Base-by-base conservation (phyloP, 441 rosid species). In the Adansonia grandidieri region DNA sequence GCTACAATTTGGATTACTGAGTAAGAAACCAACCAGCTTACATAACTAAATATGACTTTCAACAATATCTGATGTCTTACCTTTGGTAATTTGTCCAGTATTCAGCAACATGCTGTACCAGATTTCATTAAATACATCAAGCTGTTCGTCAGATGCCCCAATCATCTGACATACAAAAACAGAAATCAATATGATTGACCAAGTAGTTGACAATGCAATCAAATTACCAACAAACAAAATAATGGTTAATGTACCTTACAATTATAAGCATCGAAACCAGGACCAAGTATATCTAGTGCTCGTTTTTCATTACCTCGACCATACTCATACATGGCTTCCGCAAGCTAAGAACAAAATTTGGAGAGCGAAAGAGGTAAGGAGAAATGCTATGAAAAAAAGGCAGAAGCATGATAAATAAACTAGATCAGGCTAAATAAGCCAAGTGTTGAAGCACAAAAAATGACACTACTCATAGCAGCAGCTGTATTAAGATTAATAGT, bases 131-230 rank as follows among this genome's bases (percentile, higher is more conserved):
- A 93, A 95, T 24, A 93, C 98, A 78, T 95, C 99, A 32, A 90
- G 86, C 76, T 92, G 98, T 84, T 93, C 97, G 79, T 90, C 96
- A 14, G 98, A 95, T 78, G 97, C 98, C 60, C 95, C 97, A 1
- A 92, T 84, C 54, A 87, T 86, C 98, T 93, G 71, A 56, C 74
- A 80, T 40, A 7, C 44, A 57, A 17, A 71, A 47, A 63, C 63
- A 24, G 3, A 45, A 60, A 51, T 64, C 70, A 6, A 2, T 37
- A 37, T 37, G 42, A 37, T 37, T 37, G 6, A 37, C 42, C 42
- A 37, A 37, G 42, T 37, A 37, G 42, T 37, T 37, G 42, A 37
- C 42, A 37, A 37, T 37, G 66, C 53, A 60, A 44, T 58, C 13
- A 10, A 54, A 77, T 66, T 56, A 70, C 54, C 69, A 48, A 54